Conservation (phyloP, 1,139 yeast genomes). For the Candida sp. region DNA sequence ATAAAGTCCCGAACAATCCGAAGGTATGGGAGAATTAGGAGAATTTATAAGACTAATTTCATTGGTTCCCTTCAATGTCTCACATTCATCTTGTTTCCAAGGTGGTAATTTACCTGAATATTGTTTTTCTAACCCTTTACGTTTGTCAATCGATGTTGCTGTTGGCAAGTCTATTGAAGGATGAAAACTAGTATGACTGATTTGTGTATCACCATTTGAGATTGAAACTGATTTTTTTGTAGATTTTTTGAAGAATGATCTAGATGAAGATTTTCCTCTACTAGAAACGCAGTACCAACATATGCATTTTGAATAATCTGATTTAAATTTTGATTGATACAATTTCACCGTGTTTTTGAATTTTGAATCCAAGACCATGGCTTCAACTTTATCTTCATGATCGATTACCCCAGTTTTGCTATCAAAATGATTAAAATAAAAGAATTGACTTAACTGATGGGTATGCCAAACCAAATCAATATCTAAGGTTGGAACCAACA, state of each 20-base stretch:
- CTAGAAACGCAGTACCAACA: constrained; percentile 14
- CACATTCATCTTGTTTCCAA: background rate
- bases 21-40: background rate
- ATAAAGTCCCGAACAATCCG: background rate
- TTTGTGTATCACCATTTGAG: background rate
- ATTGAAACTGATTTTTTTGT: background rate
- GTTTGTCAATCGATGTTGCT: background rate
- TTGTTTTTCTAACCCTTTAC: background rate
- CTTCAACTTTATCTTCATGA: constrained; percentile 14
- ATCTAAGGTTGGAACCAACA: constrained; percentile 35
- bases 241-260: background rate
- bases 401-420: constrained; percentile 10
- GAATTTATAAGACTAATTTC: background rate
- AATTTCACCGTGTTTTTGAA: constrained; percentile 12
- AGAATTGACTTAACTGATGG: constrained; percentile 25
- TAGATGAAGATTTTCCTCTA: constrained; percentile 7
- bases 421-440: constrained; percentile 20
- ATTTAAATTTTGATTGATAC: constrained; percentile 9
- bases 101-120: background rate
- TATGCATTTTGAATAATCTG: constrained; percentile 14
- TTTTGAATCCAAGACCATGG: constrained; percentile 6
- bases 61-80: background rate
- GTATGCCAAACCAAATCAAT: constrained; percentile 41
- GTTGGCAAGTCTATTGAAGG: background rate
- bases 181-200: background rate